Conservation (phyloP, 139 green algal genomes). For the Trebouxia sp. region DNA sequence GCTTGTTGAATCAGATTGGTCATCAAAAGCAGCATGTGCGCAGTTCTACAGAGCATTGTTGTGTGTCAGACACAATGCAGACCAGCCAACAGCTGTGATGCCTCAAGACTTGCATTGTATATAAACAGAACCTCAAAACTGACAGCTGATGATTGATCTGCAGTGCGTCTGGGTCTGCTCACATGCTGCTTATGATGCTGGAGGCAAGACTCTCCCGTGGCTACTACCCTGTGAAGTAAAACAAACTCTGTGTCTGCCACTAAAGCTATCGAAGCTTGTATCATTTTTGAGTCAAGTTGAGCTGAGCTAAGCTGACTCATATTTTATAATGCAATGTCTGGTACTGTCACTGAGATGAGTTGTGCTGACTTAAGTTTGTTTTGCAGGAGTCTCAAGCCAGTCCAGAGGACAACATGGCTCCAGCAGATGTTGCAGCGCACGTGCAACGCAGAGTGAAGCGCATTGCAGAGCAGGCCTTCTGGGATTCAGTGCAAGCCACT, state of each 20-base stretch:
- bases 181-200: background rate
- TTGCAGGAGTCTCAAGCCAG: constrained; percentile 4
- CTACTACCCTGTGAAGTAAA: too few relatives aligned
- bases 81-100: background rate
- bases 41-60: too few relatives aligned
- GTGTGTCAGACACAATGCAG: background rate
- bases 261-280: too few relatives aligned
- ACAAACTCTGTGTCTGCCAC: too few relatives aligned
- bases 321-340: too few relatives aligned
- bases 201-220: too few relatives aligned
- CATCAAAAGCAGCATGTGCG: too few relatives aligned
- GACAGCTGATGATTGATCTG: background rate
- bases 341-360: too few relatives aligned
- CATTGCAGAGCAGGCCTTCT: constrained; percentile 78
- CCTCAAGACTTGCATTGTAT: background rate
- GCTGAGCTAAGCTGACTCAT: too few relatives aligned
- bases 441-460: constrained; percentile 46
- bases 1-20: background rate
- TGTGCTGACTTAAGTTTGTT: too few relatives aligned
- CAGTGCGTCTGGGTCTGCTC: background rate
- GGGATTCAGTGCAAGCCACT: constrained; percentile 55
- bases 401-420: background rate
- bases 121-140: background rate
- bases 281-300: too few relatives aligned
- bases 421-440: constrained; percentile 32